A percentile compares a stretch with the other conserved stretches of the same genome.
phyloP scores from a whole-genome alignment of 768 basidiomycete species.

The Melanogaster broomeanus region DNA sequence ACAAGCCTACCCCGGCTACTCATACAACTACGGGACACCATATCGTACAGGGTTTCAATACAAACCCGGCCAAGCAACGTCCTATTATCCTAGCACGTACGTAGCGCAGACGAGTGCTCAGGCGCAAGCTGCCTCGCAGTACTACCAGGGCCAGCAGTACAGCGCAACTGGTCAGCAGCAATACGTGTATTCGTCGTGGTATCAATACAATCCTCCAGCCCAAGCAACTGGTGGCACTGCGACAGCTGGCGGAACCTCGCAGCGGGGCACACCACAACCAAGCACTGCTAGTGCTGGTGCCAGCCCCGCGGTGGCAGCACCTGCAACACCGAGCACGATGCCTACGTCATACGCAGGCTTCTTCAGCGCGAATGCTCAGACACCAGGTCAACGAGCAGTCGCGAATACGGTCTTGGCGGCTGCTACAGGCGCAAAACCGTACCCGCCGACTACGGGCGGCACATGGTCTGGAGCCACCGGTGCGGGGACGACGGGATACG shows the following conservation, averaged over 20 bases:
- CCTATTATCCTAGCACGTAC: constrained; percentile 34
- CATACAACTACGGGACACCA: constrained; percentile 38
- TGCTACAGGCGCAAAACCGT: constrained; percentile 29
- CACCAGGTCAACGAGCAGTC: constrained; percentile 48
- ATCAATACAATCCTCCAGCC: constrained; percentile 40
- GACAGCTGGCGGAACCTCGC: constrained; percentile 32
- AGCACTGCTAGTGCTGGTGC: constrained; percentile 26
- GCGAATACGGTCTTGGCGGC: constrained; percentile 51
- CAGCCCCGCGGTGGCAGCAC: constrained; percentile 12
- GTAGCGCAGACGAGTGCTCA: constrained; percentile 25
- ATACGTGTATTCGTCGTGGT: constrained; percentile 47
- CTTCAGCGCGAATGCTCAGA: constrained; percentile 34
- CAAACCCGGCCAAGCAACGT: constrained; percentile 36
- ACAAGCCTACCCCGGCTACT: constrained; percentile 32
- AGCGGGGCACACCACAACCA: constrained; percentile 48
- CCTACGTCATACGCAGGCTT: constrained; percentile 43
- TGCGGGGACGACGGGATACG: constrained; percentile 23
- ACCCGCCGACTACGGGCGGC: constrained; percentile 25
- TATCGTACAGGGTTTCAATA: constrained; percentile 38
- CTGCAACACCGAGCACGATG: constrained; percentile 30
- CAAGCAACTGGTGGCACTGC: constrained; percentile 14
- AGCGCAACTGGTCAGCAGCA: constrained; percentile 37
- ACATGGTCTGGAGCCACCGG: constrained; percentile 29
- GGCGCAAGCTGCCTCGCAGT: constrained; percentile 32
- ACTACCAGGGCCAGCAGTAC: constrained; percentile 40